These are phyloP conservation scores for Handroanthus guayacan DNA, from an alignment of 257 asterid genomes.

Conservation along the genomic window DNA sequence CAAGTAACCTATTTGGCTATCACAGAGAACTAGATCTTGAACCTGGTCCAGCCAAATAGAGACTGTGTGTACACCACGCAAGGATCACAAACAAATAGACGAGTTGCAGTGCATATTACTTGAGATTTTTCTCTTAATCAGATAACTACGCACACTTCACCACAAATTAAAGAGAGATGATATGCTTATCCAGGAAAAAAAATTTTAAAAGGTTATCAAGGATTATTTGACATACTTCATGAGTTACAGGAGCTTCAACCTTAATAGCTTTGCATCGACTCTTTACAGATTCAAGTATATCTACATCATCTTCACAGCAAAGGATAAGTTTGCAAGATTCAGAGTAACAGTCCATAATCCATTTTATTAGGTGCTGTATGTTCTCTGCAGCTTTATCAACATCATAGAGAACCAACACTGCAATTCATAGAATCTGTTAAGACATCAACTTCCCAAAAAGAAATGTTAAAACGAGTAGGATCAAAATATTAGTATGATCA, in stretches of 20 bases:
- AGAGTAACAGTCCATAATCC: constrained; percentile 89
- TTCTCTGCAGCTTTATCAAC: constrained; percentile 85
- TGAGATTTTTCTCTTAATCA: not conserved
- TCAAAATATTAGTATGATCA: not conserved
- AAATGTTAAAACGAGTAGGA: constrained; percentile 5
- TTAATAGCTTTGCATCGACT: constrained; percentile 64
- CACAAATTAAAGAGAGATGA: not conserved
- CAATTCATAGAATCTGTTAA: constrained; percentile 17
- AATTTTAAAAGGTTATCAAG: not conserved
- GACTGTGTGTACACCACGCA: too few relatives aligned
- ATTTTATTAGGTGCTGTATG: constrained; percentile 77
- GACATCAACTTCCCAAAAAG: not conserved
- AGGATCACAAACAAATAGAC: too few relatives aligned
- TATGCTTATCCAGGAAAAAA: not conserved
- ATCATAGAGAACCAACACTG: constrained; percentile 78
- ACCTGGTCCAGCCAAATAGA: too few relatives aligned
- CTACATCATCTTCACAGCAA: constrained; percentile 74
- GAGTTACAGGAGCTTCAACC: constrained; percentile 69
- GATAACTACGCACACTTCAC: too few relatives aligned
- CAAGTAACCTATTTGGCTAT: not conserved
- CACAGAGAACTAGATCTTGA: not conserved
- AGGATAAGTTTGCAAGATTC: constrained; percentile 81
- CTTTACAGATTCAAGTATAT: constrained; percentile 72
- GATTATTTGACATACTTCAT: constrained; percentile 49
- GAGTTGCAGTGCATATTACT: not conserved